These are phyloP conservation scores for Naganishia albida DNA, from an alignment of 1,284 basidiomycete species.

Conservation along the genomic window DNA sequence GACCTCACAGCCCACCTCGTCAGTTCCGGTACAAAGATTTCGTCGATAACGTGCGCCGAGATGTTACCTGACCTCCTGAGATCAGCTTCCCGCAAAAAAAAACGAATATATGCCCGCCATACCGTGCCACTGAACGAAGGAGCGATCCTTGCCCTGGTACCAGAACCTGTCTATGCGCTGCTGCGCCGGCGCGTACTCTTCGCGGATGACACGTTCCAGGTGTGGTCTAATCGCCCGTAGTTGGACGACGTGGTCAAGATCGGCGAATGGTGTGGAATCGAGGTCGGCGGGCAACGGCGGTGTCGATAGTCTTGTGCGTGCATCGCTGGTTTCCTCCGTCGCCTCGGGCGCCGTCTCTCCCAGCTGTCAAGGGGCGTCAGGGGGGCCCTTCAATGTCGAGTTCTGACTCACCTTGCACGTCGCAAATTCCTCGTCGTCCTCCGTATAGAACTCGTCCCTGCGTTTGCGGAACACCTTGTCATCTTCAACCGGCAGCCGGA, in stretches of 20 bases:
- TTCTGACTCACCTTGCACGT: conserved; percentile 37
- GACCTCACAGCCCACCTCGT: conserved; percentile 38
- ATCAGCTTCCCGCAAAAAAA: too few species aligned
- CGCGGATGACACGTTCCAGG: conserved; percentile 37
- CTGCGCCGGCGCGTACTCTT: conserved; percentile 41
- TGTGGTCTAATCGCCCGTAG: conserved; percentile 37
- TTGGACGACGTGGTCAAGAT: conserved; percentile 34
- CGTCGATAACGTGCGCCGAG: conserved; percentile 35
- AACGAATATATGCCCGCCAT: conserved; percentile 29
- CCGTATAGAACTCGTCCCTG: conserved; percentile 35
- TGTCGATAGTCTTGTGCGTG: conserved; percentile 33
- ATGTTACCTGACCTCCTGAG: conserved; percentile 31
- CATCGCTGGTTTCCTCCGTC: conserved; percentile 28
- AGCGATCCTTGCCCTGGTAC: not conserved
- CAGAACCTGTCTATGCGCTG: conserved; percentile 42
- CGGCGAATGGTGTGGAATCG: conserved; percentile 27
- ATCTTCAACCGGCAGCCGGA: conserved; percentile 29
- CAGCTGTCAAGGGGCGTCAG: conserved; percentile 27
- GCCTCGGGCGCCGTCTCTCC: conserved; percentile 26
- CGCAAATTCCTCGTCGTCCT: conserved; percentile 38
- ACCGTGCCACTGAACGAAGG: conserved; percentile 36
- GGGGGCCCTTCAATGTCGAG: not conserved
- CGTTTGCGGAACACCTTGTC: conserved; percentile 22
- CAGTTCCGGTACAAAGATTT: conserved; percentile 39
- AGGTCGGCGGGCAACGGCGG: conserved; percentile 27